Evolutionary conservation across 768 basidiomycete genomes (phyloP).

Genomic region (Mycena olivaceomarginata): DNA sequence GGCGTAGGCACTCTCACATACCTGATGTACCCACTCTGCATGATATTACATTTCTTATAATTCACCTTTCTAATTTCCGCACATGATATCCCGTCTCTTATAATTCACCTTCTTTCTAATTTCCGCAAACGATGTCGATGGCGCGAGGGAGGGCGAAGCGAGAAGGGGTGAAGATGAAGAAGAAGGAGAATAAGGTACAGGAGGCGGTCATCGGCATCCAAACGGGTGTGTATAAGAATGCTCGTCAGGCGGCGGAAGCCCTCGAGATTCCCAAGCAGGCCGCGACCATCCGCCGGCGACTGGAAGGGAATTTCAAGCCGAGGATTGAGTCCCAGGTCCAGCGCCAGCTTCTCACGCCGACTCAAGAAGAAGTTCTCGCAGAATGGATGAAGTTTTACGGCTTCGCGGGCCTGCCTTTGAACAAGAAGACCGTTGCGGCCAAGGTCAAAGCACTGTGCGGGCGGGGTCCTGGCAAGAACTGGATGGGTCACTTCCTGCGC

Average conservation of each 20-base stretch:
- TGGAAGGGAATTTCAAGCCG: background rate
- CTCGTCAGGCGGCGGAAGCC: background rate
- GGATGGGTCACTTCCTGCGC: background rate
- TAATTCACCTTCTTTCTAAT: background rate
- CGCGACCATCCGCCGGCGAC: background rate
- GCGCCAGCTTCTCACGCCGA: background rate
- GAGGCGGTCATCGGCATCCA: background rate
- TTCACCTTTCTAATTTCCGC: too few relatives aligned
- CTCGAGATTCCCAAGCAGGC: background rate
- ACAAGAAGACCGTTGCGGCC: background rate
- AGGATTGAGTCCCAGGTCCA: background rate
- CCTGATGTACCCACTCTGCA: too few relatives aligned
- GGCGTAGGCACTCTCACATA: background rate
- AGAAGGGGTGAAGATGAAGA: background rate
- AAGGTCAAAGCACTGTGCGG: conserved; percentile 4
- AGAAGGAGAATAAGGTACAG: background rate
- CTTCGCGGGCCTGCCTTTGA: background rate
- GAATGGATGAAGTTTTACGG: background rate
- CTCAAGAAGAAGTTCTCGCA: background rate
- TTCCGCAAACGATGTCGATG: background rate
- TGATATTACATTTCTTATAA: too few relatives aligned
- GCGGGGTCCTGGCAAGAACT: background rate
- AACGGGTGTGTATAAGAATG: background rate
- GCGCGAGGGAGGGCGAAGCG: background rate
- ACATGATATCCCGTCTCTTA: background rate